Conservation (phyloP, 192 early-diverging fungal species). For the Backusella macrospora region DNA sequence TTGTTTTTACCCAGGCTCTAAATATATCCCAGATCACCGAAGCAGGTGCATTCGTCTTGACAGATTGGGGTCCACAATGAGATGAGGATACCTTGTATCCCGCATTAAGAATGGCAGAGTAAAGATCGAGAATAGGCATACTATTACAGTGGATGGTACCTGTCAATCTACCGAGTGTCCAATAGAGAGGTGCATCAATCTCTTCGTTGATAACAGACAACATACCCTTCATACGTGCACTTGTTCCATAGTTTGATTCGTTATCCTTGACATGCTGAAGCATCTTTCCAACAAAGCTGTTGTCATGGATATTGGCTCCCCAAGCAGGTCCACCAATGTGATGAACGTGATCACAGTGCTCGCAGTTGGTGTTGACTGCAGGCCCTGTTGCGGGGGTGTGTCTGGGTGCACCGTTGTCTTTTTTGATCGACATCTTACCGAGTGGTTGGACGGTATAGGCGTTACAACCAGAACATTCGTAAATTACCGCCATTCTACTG, state of each 20-base stretch:
- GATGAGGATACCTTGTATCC: conserved; percentile 88
- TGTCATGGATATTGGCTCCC: conserved; percentile 82
- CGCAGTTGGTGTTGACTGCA: conserved; percentile 63
- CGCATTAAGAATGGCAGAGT: conserved; percentile 89
- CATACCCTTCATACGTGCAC: conserved; percentile 93
- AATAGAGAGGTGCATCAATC: conserved; percentile 81
- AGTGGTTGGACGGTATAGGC: conserved; percentile 73
- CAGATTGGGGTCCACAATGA: conserved; percentile 74
- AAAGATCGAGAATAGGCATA: conserved; percentile 69
- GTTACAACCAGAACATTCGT: conserved; percentile 85
- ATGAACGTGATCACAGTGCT: conserved; percentile 69
- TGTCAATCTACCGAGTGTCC: conserved; percentile 69
- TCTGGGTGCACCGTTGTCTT: conserved; percentile 60
- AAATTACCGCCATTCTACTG: conserved; percentile 82
- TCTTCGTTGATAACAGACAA: conserved; percentile 85
- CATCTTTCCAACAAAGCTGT: conserved; percentile 83
- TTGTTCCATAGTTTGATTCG: conserved; percentile 72
- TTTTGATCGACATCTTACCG: conserved; percentile 60
- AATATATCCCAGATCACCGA: conserved; percentile 93
- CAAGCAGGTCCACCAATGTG: conserved; percentile 95
- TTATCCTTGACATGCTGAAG: conserved; percentile 67
- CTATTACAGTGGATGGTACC: conserved; percentile 73
- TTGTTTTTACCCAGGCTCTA: conserved; percentile 70
- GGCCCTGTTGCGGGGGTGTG: conserved; percentile 70
- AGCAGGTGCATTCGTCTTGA: conserved; percentile 94